Conservation (phyloP, 2,329 filamentous ascomycete species). For the Alternaria hordeiaustralica region DNA sequence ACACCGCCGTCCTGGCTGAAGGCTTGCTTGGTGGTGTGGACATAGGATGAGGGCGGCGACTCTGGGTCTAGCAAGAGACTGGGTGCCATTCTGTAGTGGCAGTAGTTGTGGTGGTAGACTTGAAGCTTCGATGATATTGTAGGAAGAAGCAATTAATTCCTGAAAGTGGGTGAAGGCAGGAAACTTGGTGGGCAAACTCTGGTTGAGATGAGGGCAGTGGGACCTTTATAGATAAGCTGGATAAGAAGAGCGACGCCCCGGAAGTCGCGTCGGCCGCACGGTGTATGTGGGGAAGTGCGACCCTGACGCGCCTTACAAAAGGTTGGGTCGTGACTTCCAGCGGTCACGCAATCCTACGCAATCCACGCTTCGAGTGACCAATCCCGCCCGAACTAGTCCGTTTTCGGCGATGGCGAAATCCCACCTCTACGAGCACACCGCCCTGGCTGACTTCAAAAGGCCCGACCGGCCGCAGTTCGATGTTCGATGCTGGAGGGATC, state of each 20-base stretch:
- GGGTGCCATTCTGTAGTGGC: constrained; percentile 36
- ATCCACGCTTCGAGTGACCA: constrained; percentile 9
- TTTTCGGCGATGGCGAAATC: constrained; percentile 3
- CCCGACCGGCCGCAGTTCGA: not conserved
- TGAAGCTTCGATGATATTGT: not conserved
- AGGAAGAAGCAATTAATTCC: not conserved
- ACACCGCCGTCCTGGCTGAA: constrained; percentile 21
- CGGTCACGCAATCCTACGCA: constrained; percentile 19
- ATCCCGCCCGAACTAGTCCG: constrained; percentile 5
- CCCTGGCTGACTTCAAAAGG: constrained; percentile 4
- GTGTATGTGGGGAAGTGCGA: constrained; percentile 28
- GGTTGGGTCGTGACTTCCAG: constrained; percentile 8
- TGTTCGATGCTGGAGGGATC: not conserved
- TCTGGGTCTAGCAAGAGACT: constrained; percentile 38
- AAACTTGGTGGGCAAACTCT: not conserved
- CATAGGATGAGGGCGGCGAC: constrained; percentile 21
- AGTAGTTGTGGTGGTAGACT: not conserved
- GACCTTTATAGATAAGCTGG: constrained; percentile 21
- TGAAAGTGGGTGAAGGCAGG: not conserved
- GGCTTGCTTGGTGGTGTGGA: constrained; percentile 24
- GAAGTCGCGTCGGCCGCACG: constrained; percentile 12
- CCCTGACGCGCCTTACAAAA: constrained; percentile 9
- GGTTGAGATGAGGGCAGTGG: constrained; percentile 14
- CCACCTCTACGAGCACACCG: constrained; percentile 3
- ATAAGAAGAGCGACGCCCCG: constrained; percentile 9